Evolutionary conservation across 495 filamentous ascomycete species (phyloP), one percentile per base, ranked within the genome.

Genomic region (Xylona heveae): DNA sequence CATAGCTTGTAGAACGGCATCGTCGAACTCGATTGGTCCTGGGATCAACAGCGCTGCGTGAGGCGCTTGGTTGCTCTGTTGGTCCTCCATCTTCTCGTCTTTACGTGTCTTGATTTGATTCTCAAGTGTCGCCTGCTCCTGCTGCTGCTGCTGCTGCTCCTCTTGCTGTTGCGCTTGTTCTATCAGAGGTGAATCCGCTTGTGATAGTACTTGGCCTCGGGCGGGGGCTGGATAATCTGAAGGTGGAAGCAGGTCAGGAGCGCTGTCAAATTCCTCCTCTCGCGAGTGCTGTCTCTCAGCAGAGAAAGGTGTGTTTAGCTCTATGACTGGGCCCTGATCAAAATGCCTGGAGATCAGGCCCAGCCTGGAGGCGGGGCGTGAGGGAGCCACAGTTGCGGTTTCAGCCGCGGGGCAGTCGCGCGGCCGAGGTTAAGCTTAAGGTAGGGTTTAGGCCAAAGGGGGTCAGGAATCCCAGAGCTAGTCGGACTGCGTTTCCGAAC

Each of bases 1-100:
- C 88, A 95, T 95, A 35, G 83, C 78, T 51, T 80, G 64, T 28
- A 97, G 69, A 31, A 97, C 88, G 26, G 72, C 83, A 79, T 97
- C 88, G 51, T 94, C 88, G 47, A 95, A 95, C 57, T 97, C 88
- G 49, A 97, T 88, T 48, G 88, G 88, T 18, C 88, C 88, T 16
- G 88, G 88, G 46, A 97, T 93, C 45, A 97, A 66, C 47, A 94
- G 54, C 23, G 82, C 67, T 36, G 79, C 68, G 50, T 93, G 83
- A 31, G 68, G 59, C 26, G 78, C 55, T 61, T 91, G 83, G 35
- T 55, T 59, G n/a, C n/a, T n/a, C n/a, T n/a, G n/a, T n/a, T n/a
- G n/a, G n/a, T n/a, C n/a, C n/a, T n/a, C n/a, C n/a, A n/a, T n/a
- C n/a, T n/a, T n/a, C n/a, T n/a, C n/a, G n/a, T n/a, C n/a, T n/a